A percentile compares a stretch with the other conserved stretches of the same genome.
phyloP scores from a whole-genome alignment of 179 eudicot genomes.

The Gypsophila paniculata region DNA sequence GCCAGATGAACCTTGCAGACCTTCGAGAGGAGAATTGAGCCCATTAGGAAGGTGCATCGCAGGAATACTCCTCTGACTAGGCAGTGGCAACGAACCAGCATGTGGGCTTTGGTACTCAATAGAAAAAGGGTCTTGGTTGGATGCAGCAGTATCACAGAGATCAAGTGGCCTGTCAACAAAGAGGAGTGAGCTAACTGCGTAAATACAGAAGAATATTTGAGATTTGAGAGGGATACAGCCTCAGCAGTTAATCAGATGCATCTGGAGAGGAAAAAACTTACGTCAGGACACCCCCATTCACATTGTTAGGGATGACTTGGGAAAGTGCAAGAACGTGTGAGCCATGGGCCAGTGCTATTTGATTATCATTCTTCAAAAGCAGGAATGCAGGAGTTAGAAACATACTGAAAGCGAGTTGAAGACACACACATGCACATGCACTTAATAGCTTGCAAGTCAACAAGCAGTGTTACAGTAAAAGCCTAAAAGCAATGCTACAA shows the following conservation, averaged over 20 bases:
- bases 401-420: background rate
- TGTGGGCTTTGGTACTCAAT: constrained; percentile 57
- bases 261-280: constrained; percentile 35
- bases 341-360: constrained; percentile 40
- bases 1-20: constrained; percentile 55
- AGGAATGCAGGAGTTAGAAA: constrained; percentile 15
- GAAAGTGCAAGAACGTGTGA: constrained; percentile 48
- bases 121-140: constrained; percentile 55
- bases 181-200: constrained; percentile 1
- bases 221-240: background rate
- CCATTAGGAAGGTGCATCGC: constrained; percentile 51
- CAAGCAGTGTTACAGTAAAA: background rate
- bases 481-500: background rate
- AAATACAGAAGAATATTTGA: constrained; percentile 12
- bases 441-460: background rate
- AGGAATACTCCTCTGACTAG: constrained; percentile 45
- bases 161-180: constrained; percentile 68
- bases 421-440: background rate
- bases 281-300: constrained; percentile 74
- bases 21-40: constrained; percentile 47
- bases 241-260: background rate
- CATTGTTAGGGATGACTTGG: constrained; percentile 29
- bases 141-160: constrained; percentile 54
- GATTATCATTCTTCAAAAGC: constrained; percentile 32
- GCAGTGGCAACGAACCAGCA: constrained; percentile 45